These are phyloP conservation scores for Alternaria alternata DNA, from an alignment of 2,329 filamentous ascomycete species.

Conservation along the genomic window DNA sequence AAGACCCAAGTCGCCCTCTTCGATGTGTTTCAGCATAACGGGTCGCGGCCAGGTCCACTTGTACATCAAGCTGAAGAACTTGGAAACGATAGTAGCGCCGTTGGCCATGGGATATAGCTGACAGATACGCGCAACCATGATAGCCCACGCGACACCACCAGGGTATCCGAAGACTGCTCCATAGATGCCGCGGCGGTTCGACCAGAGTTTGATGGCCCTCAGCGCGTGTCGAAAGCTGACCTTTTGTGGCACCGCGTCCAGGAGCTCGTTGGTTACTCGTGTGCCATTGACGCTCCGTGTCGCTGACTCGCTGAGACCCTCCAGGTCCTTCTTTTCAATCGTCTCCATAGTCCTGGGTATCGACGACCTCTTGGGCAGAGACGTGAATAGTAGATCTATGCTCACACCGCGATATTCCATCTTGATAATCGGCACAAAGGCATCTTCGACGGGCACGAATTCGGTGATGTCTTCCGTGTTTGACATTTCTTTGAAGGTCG, in stretches of 20 bases:
- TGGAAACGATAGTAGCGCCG: slow-evolving; percentile 85
- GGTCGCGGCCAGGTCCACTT: slow-evolving; percentile 95
- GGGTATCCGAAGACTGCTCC: slow-evolving; percentile 97
- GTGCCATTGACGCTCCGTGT: slow-evolving; percentile 92
- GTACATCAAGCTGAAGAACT: slow-evolving; percentile 92
- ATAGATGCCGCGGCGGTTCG: slow-evolving; percentile 89
- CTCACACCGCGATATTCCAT: slow-evolving; percentile 90
- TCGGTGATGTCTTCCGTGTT: slow-evolving; percentile 82
- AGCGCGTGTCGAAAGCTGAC: slow-evolving; percentile 89
- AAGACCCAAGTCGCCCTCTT: slow-evolving; percentile 80
- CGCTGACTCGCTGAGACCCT: slow-evolving; percentile 85
- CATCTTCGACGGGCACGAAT: slow-evolving; percentile 84
- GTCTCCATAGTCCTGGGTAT: slow-evolving; percentile 71
- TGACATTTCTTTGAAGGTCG: slow-evolving; percentile 77
- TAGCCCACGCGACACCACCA: slow-evolving; percentile 96
- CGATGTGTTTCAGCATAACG: slow-evolving; percentile 87
- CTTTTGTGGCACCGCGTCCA: slow-evolving; percentile 85
- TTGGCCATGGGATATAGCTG: slow-evolving; percentile 95
- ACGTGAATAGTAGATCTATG: slow-evolving; percentile 83
- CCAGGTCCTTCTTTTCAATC: slow-evolving; percentile 82
- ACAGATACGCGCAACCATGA: slow-evolving; percentile 94
- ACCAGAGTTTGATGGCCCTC: slow-evolving; percentile 95
- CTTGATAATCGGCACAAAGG: slow-evolving; percentile 97
- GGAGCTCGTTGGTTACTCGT: slow-evolving; percentile 90
- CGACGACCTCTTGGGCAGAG: slow-evolving; percentile 51